A percentile compares a stretch with the other conserved stretches of the same genome.
Evolutionary conservation across 768 basidiomycete species (phyloP).

Genomic region (Amanita muscaria): DNA sequence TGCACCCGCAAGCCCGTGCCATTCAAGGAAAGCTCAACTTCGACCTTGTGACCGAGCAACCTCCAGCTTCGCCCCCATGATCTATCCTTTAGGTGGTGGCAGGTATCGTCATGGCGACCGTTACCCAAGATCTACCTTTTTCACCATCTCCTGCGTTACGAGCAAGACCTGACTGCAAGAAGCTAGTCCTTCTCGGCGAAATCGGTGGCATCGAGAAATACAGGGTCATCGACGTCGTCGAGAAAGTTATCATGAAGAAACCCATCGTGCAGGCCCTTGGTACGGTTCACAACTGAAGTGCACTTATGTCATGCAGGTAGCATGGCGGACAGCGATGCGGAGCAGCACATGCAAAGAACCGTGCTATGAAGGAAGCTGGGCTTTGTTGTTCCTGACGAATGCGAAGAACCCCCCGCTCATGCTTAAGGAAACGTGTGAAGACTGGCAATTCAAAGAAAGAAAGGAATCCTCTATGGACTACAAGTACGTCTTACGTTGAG

Average conservation of each 20-base stretch:
- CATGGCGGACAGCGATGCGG: constrained; percentile 95
- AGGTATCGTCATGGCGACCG: constrained; percentile 99
- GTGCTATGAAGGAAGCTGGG: constrained; percentile 90
- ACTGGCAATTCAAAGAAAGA: constrained; percentile 62
- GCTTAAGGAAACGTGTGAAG: constrained; percentile 78
- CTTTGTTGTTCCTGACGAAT: constrained; percentile 94
- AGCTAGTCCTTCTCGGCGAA: constrained; percentile 97
- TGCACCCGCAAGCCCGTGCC: constrained; percentile 98
- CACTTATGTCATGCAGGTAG: constrained; percentile 99
- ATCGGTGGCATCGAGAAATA: constrained; percentile 99
- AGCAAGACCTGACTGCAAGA: constrained; percentile 95
- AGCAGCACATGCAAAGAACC: constrained; percentile 98
- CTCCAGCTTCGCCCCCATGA: constrained; percentile 97
- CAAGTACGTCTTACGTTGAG: constrained; percentile 37
- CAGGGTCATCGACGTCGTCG: constrained; percentile 96
- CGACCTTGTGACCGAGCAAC: constrained; percentile 88
- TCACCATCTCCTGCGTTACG: constrained; percentile 96
- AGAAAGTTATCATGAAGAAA: constrained; percentile 88
- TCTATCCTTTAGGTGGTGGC: constrained; percentile 99
- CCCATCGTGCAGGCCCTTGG: constrained; percentile 99
- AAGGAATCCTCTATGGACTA: constrained; percentile 99
- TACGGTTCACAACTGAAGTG: constrained; percentile 99
- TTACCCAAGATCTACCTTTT: constrained; percentile 97
- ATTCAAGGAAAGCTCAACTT: constrained; percentile 98
- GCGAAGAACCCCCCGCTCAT: constrained; percentile 89